These are phyloP conservation scores for Dothiorella sarmentorum DNA, from an alignment of 2,329 filamentous ascomycete genomes.

Conservation along the genomic window DNA sequence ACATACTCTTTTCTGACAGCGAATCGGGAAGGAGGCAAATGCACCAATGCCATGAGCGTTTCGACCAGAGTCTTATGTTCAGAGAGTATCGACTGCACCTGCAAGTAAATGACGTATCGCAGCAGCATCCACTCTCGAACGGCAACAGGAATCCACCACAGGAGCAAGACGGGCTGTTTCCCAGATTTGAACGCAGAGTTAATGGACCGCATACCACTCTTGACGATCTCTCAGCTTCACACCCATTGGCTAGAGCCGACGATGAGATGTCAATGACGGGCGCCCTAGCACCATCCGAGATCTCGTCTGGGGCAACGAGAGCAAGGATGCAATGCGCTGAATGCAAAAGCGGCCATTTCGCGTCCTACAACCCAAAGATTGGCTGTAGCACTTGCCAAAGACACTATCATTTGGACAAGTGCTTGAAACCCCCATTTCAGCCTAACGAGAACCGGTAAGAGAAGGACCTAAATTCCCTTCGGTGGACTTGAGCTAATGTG, in stretches of 20 bases:
- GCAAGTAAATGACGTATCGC: background rate
- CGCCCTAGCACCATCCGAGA: background rate
- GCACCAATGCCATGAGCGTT: background rate
- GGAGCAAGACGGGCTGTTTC: background rate
- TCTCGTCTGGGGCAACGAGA: background rate
- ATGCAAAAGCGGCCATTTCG: conserved; percentile 8
- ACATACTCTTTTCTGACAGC: background rate
- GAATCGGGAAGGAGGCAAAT: background rate
- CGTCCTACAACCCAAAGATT: background rate
- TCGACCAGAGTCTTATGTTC: background rate
- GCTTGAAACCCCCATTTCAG: background rate
- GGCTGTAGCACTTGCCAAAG: background rate
- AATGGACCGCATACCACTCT: background rate
- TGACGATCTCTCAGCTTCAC: background rate
- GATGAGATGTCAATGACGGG: background rate
- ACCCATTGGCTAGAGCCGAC: background rate
- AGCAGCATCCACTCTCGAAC: background rate
- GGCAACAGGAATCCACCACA: background rate
- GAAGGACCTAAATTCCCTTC: too few relatives aligned
- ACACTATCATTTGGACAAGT: background rate
- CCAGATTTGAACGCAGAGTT: background rate
- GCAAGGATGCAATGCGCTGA: conserved; percentile 1
- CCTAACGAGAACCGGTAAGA: background rate
- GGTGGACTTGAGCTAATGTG: background rate
- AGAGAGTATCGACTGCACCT: background rate